Base-by-base conservation (phyloP, 2,329 filamentous ascomycete genomes). In the Fusarium udum region DNA sequence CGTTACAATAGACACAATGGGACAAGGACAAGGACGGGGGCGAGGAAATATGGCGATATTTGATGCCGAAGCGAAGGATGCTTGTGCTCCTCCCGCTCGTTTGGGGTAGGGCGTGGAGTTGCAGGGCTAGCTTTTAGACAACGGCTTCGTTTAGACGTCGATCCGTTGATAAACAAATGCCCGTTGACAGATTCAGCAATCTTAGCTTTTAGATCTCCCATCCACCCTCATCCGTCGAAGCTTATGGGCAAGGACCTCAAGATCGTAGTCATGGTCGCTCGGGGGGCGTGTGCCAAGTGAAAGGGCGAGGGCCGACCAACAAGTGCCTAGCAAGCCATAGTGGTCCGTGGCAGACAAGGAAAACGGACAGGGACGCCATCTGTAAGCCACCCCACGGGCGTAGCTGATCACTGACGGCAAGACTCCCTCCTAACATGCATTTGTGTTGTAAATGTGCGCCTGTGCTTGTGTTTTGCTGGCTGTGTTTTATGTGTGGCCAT, bases 1-100 rank as follows among this genome's bases (percentile, higher is more conserved):
- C 60, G 68, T 76, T 64, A 78, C 76, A 78, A 78, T 78, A 71
- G 75, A 69, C 64, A 77, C 70, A 78, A 78, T 77, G 53, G 73
- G 63, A 70, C 72, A 67, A 75, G 67, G 68, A 73, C 69, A 69
- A 77, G 67, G 62, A 76, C 55, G 72, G 74, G 68, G 59, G 32
- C 51, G n/a, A 73, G 70, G 70, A 71, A 57, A 65, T 63, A 63
- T 69, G 65, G 75, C 69, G 73, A 78, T 72, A 77, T 77, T 74
- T 78, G 75, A 76, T 62, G 61, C 48, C 72, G 72, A 74, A 66
- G 71, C 57, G 67, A 72, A 74, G 64, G 66, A 63, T 61, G 73
- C 72, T 77, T 76, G 72, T 75, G 64, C 65, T 77, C 73, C 56
- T 71, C 67, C 64, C 63, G 67, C 51, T 64, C 62, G 72, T 78